Percentiles rank a stretch among this genome's conserved stretches.
Conservation (phyloP, 2,329 filamentous ascomycete species). For the Dryadomyces quercus-mongolicae region DNA sequence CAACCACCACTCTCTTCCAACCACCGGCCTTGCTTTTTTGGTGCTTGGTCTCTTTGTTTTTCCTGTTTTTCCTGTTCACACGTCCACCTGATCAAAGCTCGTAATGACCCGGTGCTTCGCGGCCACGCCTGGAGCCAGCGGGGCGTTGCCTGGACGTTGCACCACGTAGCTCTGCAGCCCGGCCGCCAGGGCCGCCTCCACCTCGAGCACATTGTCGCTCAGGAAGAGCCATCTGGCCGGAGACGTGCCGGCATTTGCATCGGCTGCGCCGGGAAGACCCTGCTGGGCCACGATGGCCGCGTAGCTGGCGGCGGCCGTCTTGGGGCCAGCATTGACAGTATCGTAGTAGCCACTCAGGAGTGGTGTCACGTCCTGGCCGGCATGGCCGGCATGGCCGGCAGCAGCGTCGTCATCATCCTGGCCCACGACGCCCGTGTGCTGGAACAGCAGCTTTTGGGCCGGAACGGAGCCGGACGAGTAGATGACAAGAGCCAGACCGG, state of each 20-base stretch:
- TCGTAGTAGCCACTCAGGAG: constrained; percentile 61
- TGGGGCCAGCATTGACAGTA: constrained; percentile 67
- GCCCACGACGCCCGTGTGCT: constrained; percentile 41
- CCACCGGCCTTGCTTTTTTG: not conserved
- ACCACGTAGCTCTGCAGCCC: constrained; percentile 54
- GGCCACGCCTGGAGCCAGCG: constrained; percentile 33
- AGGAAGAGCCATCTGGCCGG: constrained; percentile 58
- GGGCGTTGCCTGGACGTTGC: constrained; percentile 57
- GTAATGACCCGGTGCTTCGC: constrained; percentile 17
- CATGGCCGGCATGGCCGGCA: no score
- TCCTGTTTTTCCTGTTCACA: not conserved
- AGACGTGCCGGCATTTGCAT: constrained; percentile 20
- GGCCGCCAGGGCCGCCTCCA: constrained; percentile 46
- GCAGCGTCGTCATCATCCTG: constrained; percentile 14
- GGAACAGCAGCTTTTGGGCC: constrained; percentile 71
- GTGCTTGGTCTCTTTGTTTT: not conserved
- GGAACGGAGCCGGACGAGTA: constrained; percentile 73
- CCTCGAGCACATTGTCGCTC: constrained; percentile 66
- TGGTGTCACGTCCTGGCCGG: constrained; percentile 37
- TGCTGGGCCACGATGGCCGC: constrained; percentile 35
- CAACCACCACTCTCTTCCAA: not conserved
- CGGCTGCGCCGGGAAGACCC: constrained; percentile 6
- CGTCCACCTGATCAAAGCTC: constrained; percentile 18
- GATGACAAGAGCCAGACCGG: constrained; percentile 53
- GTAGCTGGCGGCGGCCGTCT: constrained; percentile 58